Percentiles rank a stretch among this genome's conserved stretches.
Conservation (phyloP, 2,329 filamentous ascomycete genomes). For the Fusarium chlamydosporum region DNA sequence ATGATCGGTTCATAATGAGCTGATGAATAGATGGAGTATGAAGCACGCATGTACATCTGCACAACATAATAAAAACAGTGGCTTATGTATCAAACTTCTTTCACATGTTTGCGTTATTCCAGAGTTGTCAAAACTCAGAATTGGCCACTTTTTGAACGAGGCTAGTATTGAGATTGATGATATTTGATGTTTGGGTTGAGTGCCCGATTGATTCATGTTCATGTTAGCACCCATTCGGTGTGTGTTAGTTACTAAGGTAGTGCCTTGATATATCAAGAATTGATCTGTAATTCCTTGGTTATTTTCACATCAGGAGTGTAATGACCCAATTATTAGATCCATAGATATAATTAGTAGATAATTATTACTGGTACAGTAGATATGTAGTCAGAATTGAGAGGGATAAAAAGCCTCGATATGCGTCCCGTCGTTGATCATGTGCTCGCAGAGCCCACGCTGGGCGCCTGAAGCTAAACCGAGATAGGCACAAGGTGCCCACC, state of each 20-base stretch:
- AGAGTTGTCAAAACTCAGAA: conserved; percentile 6
- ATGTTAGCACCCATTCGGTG: neutral
- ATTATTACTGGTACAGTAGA: conserved; percentile 12
- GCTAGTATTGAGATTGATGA: conserved; percentile 13
- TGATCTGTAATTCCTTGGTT: conserved; percentile 2
- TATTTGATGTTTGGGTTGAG: conserved; percentile 3
- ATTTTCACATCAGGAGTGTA: conserved; percentile 15
- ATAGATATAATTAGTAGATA: neutral
- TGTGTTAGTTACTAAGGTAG: neutral
- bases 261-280: conserved; percentile 11
- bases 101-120: conserved; percentile 19
- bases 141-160: conserved; percentile 15
- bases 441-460: conserved; percentile 40
- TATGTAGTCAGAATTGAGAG: conserved; percentile 36
- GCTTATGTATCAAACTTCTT: neutral
- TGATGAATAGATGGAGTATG: conserved; percentile 6
- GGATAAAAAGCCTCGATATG: conserved; percentile 40
- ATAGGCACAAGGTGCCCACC: conserved; percentile 39
- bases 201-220: conserved; percentile 1
- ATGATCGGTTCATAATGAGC: conserved; percentile 4
- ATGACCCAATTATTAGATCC: conserved; percentile 9
- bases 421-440: conserved; percentile 46
- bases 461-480: conserved; percentile 32
- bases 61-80: conserved; percentile 2
- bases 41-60: neutral